Evolutionary conservation across 2,329 filamentous ascomycete species (phyloP).

Genomic region (Clonostachys byssicola): DNA sequence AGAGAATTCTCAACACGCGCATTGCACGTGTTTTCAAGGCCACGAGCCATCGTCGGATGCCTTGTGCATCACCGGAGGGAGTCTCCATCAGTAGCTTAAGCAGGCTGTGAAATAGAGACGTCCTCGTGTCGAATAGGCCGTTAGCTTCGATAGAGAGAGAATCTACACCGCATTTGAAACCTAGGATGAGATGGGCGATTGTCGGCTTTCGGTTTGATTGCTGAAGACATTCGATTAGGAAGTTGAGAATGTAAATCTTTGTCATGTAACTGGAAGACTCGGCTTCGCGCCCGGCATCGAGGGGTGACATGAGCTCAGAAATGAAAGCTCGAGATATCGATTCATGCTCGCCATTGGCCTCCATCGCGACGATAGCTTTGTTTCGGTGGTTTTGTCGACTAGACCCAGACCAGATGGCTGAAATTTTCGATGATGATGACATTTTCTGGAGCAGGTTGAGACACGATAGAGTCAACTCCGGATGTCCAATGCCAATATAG

Average conservation of each 20-base stretch:
- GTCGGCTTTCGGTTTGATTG: conserved; percentile 74
- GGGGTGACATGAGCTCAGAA: conserved; percentile 59
- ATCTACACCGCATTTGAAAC: conserved; percentile 74
- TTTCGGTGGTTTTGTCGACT: conserved; percentile 65
- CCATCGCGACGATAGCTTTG: conserved; percentile 84
- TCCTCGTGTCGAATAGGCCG: conserved; percentile 65
- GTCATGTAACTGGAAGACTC: conserved; percentile 72
- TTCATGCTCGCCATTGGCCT: conserved; percentile 74
- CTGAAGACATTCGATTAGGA: conserved; percentile 76
- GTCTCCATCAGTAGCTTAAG: conserved; percentile 67
- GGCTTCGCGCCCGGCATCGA: conserved; percentile 71
- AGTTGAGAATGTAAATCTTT: conserved; percentile 80
- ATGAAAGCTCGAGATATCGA: conserved; percentile 73
- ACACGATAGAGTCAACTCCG: conserved; percentile 74
- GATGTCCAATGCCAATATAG: conserved; percentile 81
- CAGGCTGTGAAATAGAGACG: conserved; percentile 81
- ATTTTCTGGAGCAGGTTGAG: conserved; percentile 82
- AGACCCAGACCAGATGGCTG: conserved; percentile 61
- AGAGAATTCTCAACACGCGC: conserved; percentile 75
- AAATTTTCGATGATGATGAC: conserved; percentile 77
- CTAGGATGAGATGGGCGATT: conserved; percentile 85
- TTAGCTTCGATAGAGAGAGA: conserved; percentile 64
- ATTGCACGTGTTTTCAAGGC: conserved; percentile 65
- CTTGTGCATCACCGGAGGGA: conserved; percentile 57
- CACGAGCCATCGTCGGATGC: conserved; percentile 65